phyloP scores from a whole-genome alignment of 805 yeast species.

The Nakazawaea populi region DNA sequence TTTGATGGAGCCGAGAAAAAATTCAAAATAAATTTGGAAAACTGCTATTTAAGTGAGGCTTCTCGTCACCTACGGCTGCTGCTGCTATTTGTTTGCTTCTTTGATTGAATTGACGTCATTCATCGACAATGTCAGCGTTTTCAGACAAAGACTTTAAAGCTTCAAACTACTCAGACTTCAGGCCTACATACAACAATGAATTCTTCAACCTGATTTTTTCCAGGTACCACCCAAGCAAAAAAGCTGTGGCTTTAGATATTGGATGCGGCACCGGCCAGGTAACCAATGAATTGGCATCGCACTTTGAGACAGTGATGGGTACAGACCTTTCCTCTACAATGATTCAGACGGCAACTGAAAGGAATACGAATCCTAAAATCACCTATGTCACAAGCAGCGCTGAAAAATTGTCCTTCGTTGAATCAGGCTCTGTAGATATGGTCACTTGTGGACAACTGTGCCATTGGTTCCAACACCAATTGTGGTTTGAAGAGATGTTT shows the following conservation, averaged over 20 bases:
- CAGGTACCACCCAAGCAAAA: conserved; percentile 31
- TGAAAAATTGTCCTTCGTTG: conserved; percentile 23
- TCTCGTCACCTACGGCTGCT: too few species aligned
- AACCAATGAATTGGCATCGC: conserved; percentile 31
- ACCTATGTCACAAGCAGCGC: conserved; percentile 16
- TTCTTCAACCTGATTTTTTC: conserved; percentile 36
- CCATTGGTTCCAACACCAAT: conserved; percentile 62
- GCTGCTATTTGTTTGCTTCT: too few species aligned
- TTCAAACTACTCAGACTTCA: conserved; percentile 42
- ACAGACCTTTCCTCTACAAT: conserved; percentile 42
- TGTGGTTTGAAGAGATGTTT: conserved; percentile 24
- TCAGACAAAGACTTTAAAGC: conserved; percentile 48
- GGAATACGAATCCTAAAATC: conserved; percentile 18
- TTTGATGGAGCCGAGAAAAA: too few species aligned
- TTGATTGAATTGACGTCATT: background rate
- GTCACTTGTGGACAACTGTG: conserved; percentile 78
- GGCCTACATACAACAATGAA: conserved; percentile 61
- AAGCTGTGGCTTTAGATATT: conserved; percentile 49
- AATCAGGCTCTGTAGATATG: conserved; percentile 40
- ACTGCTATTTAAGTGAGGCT: background rate
- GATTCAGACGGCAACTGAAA: conserved; percentile 36
- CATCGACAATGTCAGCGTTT: conserved; percentile 60
- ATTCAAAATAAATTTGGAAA: background rate
- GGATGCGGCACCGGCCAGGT: conserved; percentile 85
- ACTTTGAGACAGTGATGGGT: conserved; percentile 34